These are phyloP conservation scores for Neurospora sp. DNA, from an alignment of 495 filamentous ascomycete genomes.

Conservation along the genomic window DNA sequence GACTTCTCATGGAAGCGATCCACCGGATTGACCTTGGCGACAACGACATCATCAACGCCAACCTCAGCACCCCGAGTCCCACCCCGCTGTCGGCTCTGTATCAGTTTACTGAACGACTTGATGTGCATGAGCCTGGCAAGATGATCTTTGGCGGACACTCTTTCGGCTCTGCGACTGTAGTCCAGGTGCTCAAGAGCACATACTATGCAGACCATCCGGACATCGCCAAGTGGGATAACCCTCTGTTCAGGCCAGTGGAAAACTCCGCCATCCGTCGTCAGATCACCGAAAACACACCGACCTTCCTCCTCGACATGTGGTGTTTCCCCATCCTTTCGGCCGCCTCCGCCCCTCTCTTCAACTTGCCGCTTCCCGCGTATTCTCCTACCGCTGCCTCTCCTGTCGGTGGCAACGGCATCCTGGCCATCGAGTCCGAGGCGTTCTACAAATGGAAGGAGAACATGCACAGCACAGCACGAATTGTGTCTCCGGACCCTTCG, in stretches of 20 bases:
- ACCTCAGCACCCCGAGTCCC: slow-evolving; percentile 31
- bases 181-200: slow-evolving; percentile 63
- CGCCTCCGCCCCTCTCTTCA: slow-evolving; percentile 45
- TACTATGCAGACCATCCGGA: slow-evolving; percentile 43
- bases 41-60: slow-evolving; percentile 20
- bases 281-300: slow-evolving; percentile 49
- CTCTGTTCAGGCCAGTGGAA: slow-evolving; percentile 39
- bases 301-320: slow-evolving; percentile 67
- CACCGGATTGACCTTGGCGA: slow-evolving; percentile 47
- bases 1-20: slow-evolving; percentile 50
- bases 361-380: slow-evolving; percentile 58
- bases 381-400: slow-evolving; percentile 25
- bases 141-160: slow-evolving; percentile 65
- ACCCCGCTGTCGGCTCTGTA: slow-evolving; percentile 31
- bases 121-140: slow-evolving; percentile 58
- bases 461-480: slow-evolving; percentile 45
- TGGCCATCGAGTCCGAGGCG: slow-evolving; percentile 55
- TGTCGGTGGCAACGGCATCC: slow-evolving; percentile 34
- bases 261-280: slow-evolving; percentile 44
- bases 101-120: slow-evolving; percentile 43
- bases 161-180: slow-evolving; percentile 60
- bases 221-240: slow-evolving; percentile 15
- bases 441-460: slow-evolving; percentile 66
- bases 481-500: slow-evolving; percentile 42
- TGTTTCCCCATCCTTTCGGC: slow-evolving; percentile 51